Conservation (phyloP, 164 flowering plant species). For the Santalum album region DNA sequence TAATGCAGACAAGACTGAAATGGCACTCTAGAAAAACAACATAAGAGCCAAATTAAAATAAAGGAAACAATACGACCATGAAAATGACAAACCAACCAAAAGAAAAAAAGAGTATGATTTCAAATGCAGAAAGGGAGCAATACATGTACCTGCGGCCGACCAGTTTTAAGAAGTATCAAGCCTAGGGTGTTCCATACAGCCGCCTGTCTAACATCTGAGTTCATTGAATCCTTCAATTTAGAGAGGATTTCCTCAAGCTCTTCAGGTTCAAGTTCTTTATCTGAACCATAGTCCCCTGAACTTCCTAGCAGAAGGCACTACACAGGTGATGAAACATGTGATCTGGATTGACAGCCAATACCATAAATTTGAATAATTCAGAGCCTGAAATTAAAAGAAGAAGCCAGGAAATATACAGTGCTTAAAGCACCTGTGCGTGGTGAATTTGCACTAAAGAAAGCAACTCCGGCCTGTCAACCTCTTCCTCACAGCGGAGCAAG, state of each 20-base stretch:
- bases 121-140: background rate
- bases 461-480: slow-evolving; percentile 77
- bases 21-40: slow-evolving; percentile 48
- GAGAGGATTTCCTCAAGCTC: slow-evolving; percentile 65
- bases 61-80: no score
- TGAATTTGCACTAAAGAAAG: slow-evolving; percentile 81
- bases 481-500: slow-evolving; percentile 60
- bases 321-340: slow-evolving; percentile 15
- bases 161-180: slow-evolving; percentile 66
- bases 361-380: slow-evolving; percentile 2
- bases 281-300: slow-evolving; percentile 43
- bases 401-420: background rate
- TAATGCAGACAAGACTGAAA: slow-evolving; percentile 66
- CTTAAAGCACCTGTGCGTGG: slow-evolving; percentile 74
- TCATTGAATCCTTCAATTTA: slow-evolving; percentile 65
- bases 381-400: background rate
- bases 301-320: slow-evolving; percentile 76
- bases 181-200: slow-evolving; percentile 88
- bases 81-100: no score
- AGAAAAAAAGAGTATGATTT: no score
- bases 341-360: slow-evolving; percentile 7
- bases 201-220: slow-evolving; percentile 69
- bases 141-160: slow-evolving; percentile 60
- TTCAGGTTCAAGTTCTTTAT: slow-evolving; percentile 61
- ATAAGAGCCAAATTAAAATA: slow-evolving; percentile 9